A percentile compares a stretch with the other conserved stretches of the same genome.
Conservation (phyloP, 768 basidiomycete species). For the Hypsizygus marmoreus region DNA sequence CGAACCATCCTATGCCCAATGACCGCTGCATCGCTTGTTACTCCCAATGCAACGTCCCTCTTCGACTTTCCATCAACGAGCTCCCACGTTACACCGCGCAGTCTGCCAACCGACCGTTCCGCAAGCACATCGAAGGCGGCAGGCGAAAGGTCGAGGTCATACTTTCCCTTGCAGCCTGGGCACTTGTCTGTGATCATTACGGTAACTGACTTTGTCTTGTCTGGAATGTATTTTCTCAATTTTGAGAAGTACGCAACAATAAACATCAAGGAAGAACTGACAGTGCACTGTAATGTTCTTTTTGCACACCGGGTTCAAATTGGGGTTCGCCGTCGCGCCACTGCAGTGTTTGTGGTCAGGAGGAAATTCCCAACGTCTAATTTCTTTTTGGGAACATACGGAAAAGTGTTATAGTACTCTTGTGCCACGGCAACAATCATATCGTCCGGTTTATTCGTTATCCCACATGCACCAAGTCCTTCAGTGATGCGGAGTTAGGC, state of each 20-base stretch:
- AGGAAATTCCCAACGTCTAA: too few relatives aligned
- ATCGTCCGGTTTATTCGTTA: conserved; percentile 2
- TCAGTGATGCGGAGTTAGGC: neutral
- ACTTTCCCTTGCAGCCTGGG: conserved; percentile 9
- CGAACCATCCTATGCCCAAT: too few relatives aligned
- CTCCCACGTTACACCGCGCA: conserved; percentile 11
- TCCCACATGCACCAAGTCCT: conserved; percentile 20
- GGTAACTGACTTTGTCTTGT: conserved; percentile 9
- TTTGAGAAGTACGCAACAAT: neutral
- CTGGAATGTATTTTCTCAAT: too few relatives aligned
- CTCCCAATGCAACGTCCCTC: too few relatives aligned
- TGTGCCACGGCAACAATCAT: conserved; percentile 14
- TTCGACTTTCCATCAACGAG: too few relatives aligned
- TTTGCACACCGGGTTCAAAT: conserved; percentile 17
- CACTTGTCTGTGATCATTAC: conserved; percentile 18
- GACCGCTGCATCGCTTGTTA: too few relatives aligned
- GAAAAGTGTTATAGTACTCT: conserved; percentile 12
- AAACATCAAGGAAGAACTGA: neutral
- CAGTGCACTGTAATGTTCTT: conserved; percentile 8
- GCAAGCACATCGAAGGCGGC: conserved; percentile 15
- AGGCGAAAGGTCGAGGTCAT: conserved; percentile 20
- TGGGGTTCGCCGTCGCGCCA: too few relatives aligned
- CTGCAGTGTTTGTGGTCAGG: too few relatives aligned
- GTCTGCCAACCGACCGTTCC: conserved; percentile 3
- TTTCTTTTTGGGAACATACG: conserved; percentile 6